phyloP scores from a whole-genome alignment of 1,284 basidiomycete genomes.

The Blastosporella zonata region DNA sequence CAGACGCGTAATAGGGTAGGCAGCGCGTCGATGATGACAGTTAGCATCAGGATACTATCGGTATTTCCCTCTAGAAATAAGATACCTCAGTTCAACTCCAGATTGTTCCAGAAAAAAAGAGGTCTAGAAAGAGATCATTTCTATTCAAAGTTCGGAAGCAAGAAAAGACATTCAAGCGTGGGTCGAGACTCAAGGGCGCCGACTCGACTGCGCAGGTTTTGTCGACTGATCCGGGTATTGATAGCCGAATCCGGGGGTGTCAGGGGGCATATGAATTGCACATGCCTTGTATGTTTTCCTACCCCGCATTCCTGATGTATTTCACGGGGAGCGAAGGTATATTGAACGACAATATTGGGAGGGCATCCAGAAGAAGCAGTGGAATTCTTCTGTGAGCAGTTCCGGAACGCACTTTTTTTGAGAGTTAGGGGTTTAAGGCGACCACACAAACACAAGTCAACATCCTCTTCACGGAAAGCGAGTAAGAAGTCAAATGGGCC shows the following conservation, averaged over 20 bases:
- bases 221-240: not conserved
- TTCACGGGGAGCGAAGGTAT: constrained; percentile 1
- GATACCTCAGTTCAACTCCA: not conserved
- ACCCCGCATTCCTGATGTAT: constrained; percentile 12
- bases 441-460: constrained; percentile 18
- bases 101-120: too few species aligned
- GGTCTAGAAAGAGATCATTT: too few species aligned
- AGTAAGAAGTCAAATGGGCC: constrained; percentile 1
- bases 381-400: constrained; percentile 3
- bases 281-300: constrained; percentile 6
- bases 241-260: constrained; percentile 17
- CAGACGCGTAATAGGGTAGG: not conserved
- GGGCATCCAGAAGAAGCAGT: constrained; percentile 6
- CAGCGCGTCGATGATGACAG: not conserved
- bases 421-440: not conserved
- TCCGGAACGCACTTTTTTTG: not conserved
- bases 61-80: not conserved
- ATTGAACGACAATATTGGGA: constrained; percentile 2
- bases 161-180: too few species aligned
- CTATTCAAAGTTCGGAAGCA: too few species aligned
- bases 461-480: constrained; percentile 6
- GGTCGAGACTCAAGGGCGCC: not conserved
- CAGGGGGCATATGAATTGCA: constrained; percentile 9
- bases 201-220: not conserved
- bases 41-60: constrained; percentile 7